Percentiles rank a stretch among this genome's conserved stretches.
Evolutionary conservation across 2,329 filamentous ascomycete genomes (phyloP).

Genomic region (Aspergillus versicolor): DNA sequence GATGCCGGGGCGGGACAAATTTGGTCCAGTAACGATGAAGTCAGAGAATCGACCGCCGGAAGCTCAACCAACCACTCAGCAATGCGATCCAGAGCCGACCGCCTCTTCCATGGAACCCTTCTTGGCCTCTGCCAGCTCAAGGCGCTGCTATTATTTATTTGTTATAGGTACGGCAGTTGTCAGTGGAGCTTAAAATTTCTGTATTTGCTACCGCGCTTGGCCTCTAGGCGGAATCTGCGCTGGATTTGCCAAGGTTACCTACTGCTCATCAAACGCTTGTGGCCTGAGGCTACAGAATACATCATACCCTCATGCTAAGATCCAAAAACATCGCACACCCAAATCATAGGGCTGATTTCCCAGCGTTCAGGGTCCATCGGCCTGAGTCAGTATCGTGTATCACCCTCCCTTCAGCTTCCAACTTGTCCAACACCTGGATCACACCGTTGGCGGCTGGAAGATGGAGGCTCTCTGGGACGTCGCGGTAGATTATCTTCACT

Average conservation of each 20-base stretch:
- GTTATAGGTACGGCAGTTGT: not conserved
- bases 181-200: constrained; percentile 2
- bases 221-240: not conserved
- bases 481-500: constrained; percentile 82
- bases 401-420: constrained; percentile 71
- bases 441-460: constrained; percentile 73
- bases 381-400: constrained; percentile 30
- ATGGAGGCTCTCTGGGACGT: constrained; percentile 74
- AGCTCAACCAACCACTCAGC: constrained; percentile 5
- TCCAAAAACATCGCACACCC: not conserved
- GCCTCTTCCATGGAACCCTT: constrained; percentile 4
- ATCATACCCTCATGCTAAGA: not conserved
- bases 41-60: constrained; percentile 6
- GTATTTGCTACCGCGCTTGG: not conserved
- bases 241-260: not conserved
- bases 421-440: constrained; percentile 74
- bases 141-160: not conserved
- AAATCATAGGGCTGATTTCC: constrained; percentile 32
- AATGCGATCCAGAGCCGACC: not conserved
- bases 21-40: constrained; percentile 14
- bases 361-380: constrained; percentile 29
- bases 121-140: not conserved
- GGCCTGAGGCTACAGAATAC: not conserved
- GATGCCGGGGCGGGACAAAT: constrained; percentile 2
- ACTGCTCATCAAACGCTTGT: not conserved